Evolutionary conservation across 495 filamentous ascomycete species (phyloP), one percentile per base, ranked within the genome.

Genomic region (Penicillium egyptiacum): DNA sequence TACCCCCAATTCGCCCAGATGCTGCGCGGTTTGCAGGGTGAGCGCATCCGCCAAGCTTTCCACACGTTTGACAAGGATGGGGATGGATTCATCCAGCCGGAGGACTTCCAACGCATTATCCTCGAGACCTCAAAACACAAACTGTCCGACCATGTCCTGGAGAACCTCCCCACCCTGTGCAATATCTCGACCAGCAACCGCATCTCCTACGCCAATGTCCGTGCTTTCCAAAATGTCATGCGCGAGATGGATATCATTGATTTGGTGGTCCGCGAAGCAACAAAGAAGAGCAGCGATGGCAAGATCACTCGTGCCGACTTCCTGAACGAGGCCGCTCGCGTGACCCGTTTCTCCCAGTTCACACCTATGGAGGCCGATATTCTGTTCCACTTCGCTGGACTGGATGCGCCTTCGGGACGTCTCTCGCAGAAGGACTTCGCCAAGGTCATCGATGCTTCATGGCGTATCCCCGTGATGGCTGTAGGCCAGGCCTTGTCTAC

Each of bases 301-400:
- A 96, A 89, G 75, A 97, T 98, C 67, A 96, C 93, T 5, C 83
- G 90, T 28, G 83, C 90, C 17, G 94, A 98, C 63, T 98, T 98
- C 74, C 75, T 98, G 44, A 96, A 96, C 74, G 92, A 96, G 73
- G 94, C 94, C 19, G 86, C 93, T 22, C 86, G 86, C 40, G 84
- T 92, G 63, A 94, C 92, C 23, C 85, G 95, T 20, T 98, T 96
- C 75, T 91, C 91, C 5, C 80, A 94, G 0, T 96, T 96, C 74
- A 97, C 94, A 0, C 94, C 94, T 1, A 96, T 98, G 93, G 94
- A 98, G 71, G 94, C 95, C 3, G 94, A 98, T 69, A 98, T 98
- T 61, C 82, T 98, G 17, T 98, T 98, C 80, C 94, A 98, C 72
- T 98, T 98, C 64, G 94, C 94, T 39, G 91, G 91, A 42, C 78